Evolutionary conservation across 495 filamentous ascomycete genomes (phyloP).

Genomic region (Daldinia grandis): DNA sequence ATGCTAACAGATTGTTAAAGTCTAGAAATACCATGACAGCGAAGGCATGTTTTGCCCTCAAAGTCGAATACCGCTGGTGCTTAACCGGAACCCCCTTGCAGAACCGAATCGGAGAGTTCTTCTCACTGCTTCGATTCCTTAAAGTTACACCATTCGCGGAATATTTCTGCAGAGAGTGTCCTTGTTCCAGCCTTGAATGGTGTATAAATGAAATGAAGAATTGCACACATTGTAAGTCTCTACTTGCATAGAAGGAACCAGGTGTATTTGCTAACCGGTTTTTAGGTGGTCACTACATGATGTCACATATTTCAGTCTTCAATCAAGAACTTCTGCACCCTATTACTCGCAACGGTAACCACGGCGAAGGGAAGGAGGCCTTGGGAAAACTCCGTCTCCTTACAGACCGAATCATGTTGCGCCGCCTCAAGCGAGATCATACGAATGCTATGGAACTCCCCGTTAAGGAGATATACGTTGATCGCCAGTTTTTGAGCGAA

Average conservation of each 20-base stretch:
- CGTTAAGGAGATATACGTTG: conserved; percentile 88
- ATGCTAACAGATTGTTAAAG: conserved; percentile 43
- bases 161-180: conserved; percentile 89
- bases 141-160: conserved; percentile 86
- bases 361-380: conserved; percentile 66
- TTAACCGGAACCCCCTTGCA: conserved; percentile 94
- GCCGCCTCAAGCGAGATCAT: conserved; percentile 90
- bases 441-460: conserved; percentile 94
- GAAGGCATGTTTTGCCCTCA: conserved; percentile 91
- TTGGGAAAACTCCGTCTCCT: conserved; percentile 83
- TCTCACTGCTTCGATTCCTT: conserved; percentile 90
- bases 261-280: conserved; percentile 24
- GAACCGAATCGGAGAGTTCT: conserved; percentile 97
- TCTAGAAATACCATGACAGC: conserved; percentile 85
- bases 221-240: conserved; percentile 69
- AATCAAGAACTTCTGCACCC: conserved; percentile 95
- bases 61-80: conserved; percentile 90
- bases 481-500: conserved; percentile 94
- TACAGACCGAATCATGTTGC: conserved; percentile 91
- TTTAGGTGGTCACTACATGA: conserved; percentile 63
- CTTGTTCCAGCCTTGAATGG: conserved; percentile 86
- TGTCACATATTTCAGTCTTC: conserved; percentile 92
- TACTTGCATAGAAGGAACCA: neutral
- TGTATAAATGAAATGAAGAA: conserved; percentile 69
- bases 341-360: conserved; percentile 64